Percentiles rank a stretch among this genome's conserved stretches.
These are phyloP conservation scores for Carex parvula DNA, from an alignment of 176 grass and related monocot genomes.

Conservation along the genomic window DNA sequence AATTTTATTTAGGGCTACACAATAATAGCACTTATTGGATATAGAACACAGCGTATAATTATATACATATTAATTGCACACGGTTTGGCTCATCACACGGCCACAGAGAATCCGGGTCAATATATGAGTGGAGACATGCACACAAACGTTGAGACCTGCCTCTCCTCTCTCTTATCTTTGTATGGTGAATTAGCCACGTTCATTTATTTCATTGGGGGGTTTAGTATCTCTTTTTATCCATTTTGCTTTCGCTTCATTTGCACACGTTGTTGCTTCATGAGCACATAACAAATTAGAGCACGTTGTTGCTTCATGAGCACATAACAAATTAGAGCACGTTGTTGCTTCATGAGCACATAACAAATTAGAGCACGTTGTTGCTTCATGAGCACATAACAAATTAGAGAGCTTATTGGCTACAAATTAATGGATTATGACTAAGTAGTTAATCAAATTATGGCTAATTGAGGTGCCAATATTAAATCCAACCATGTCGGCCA, in stretches of 20 bases:
- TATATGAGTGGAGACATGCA: constrained; percentile 5
- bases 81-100: neutral
- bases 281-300: too few species aligned
- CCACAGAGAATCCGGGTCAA: neutral
- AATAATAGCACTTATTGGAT: too few species aligned
- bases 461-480: neutral
- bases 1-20: neutral
- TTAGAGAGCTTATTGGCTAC: neutral
- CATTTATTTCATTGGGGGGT: neutral
- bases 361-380: neutral
- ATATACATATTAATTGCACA: too few species aligned
- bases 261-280: neutral
- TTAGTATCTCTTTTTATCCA: neutral
- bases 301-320: neutral
- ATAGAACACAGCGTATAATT: too few species aligned
- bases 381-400: neutral
- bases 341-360: too few species aligned
- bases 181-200: neutral
- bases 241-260: neutral
- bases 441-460: too few species aligned
- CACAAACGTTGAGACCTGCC: constrained; percentile 18
- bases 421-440: neutral
- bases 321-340: neutral
- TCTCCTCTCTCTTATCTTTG: constrained; percentile 11
- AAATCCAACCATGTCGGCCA: too few species aligned